Conservation (phyloP, 2,329 filamentous ascomycete species). For the Penicillium freii region DNA sequence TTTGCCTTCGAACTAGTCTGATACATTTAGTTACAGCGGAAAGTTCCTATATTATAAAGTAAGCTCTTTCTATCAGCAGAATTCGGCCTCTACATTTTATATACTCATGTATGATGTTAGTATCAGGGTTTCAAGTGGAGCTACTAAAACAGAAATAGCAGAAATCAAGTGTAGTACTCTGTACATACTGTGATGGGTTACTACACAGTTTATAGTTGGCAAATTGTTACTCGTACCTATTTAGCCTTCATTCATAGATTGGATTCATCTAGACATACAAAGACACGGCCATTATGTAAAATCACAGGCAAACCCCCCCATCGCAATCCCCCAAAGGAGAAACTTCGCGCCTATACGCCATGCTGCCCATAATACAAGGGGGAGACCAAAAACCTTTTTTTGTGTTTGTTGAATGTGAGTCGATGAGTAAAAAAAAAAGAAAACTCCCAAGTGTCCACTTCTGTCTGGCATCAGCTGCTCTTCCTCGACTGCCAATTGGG, state of each 20-base stretch:
- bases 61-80: neutral
- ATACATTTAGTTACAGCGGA: neutral
- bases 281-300: slow-evolving; percentile 25
- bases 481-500: neutral
- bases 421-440: slow-evolving; percentile 10
- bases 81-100: neutral
- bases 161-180: too few species aligned
- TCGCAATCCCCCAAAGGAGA: slow-evolving; percentile 23
- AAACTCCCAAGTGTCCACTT: slow-evolving; percentile 23
- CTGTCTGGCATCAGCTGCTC: slow-evolving; percentile 1
- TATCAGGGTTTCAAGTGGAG: neutral
- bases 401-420: slow-evolving; percentile 15
- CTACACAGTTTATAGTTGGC: neutral
- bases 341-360: slow-evolving; percentile 40
- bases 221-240: too few species aligned
- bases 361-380: slow-evolving; percentile 40
- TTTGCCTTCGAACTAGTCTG: neutral
- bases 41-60: neutral
- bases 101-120: neutral
- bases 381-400: slow-evolving; percentile 30
- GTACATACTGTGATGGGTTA: too few species aligned
- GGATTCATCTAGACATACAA: slow-evolving; percentile 23
- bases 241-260: slow-evolving; percentile 7
- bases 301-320: slow-evolving; percentile 19
- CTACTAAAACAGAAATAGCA: too few species aligned